Percentiles rank a stretch among this genome's conserved stretches.
phyloP scores from a whole-genome alignment of 1,284 basidiomycete genomes.

The Ganoderma sinense region DNA sequence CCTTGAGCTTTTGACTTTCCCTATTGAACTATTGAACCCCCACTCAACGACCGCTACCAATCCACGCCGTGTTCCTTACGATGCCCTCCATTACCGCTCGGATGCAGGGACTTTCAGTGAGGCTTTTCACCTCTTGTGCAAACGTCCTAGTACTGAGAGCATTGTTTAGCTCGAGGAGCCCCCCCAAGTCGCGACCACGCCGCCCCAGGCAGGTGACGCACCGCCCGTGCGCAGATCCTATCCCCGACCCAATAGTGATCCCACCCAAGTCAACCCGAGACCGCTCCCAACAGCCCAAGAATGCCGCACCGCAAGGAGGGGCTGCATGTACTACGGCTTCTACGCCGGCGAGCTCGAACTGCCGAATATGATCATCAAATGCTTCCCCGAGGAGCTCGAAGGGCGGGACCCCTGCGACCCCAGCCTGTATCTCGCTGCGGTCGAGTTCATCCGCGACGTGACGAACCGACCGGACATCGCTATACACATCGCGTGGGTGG shows the following conservation, averaged over 20 bases:
- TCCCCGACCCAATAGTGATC: not conserved
- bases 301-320: not conserved
- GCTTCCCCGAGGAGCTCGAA: not conserved
- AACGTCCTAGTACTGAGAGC: not conserved
- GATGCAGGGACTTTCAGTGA: not conserved
- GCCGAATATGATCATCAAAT: not conserved
- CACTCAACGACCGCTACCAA: too few relatives aligned
- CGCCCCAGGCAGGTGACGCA: not conserved
- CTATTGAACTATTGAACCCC: too few relatives aligned
- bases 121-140: not conserved
- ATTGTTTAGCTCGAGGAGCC: not conserved
- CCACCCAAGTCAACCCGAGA: not conserved
- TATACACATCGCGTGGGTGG: not conserved
- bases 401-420: not conserved
- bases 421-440: not conserved
- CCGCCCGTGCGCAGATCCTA: not conserved
- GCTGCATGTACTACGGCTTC: slow-evolving; percentile 4
- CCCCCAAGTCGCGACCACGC: not conserved
- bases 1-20: too few relatives aligned
- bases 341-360: not conserved
- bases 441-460: not conserved
- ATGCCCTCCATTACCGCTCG: not conserved
- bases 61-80: too few relatives aligned
- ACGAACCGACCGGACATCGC: not conserved
- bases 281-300: slow-evolving; percentile 3